phyloP scores from a whole-genome alignment of 306 rosid genomes.

The Vigna unguiculata region DNA sequence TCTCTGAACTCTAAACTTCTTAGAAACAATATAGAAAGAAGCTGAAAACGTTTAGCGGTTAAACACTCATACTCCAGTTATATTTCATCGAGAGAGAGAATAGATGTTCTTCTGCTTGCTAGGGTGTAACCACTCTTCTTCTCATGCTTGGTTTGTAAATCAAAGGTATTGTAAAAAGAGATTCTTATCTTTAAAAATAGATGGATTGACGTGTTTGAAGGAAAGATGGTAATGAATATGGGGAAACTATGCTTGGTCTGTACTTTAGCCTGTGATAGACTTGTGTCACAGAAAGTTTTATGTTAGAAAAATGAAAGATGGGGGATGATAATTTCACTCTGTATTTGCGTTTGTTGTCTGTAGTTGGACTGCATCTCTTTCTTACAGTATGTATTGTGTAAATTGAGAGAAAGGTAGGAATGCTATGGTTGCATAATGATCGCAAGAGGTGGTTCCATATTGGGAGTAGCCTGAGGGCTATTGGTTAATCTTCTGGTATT shows the following conservation, averaged over 20 bases:
- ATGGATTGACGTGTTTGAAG: not conserved
- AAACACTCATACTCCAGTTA: not conserved
- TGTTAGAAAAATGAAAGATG: not conserved
- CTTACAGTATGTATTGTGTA: not conserved
- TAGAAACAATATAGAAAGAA: not conserved
- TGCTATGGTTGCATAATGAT: not conserved
- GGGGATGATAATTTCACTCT: not conserved
- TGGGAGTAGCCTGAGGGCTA: not conserved
- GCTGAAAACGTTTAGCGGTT: not conserved
- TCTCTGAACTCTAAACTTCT: not conserved
- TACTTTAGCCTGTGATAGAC: constrained; percentile 10
- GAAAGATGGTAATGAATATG: constrained; percentile 19
- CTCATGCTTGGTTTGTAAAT: not conserved
- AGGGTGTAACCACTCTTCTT: not conserved
- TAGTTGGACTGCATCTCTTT: not conserved
- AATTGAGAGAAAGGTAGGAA: constrained; percentile 9
- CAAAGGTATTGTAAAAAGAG: not conserved
- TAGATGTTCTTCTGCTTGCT: not conserved
- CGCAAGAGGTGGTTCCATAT: constrained; percentile 11
- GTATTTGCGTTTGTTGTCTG: not conserved
- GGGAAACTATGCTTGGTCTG: constrained; percentile 12
- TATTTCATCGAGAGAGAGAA: not conserved
- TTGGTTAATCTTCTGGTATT: not conserved
- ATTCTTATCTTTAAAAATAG: constrained; percentile 1
- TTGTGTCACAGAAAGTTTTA: not conserved